A percentile compares a stretch with the other conserved stretches of the same genome.
Evolutionary conservation across 1,284 basidiomycete species (phyloP).

Genomic region (Naganishia sp.): DNA sequence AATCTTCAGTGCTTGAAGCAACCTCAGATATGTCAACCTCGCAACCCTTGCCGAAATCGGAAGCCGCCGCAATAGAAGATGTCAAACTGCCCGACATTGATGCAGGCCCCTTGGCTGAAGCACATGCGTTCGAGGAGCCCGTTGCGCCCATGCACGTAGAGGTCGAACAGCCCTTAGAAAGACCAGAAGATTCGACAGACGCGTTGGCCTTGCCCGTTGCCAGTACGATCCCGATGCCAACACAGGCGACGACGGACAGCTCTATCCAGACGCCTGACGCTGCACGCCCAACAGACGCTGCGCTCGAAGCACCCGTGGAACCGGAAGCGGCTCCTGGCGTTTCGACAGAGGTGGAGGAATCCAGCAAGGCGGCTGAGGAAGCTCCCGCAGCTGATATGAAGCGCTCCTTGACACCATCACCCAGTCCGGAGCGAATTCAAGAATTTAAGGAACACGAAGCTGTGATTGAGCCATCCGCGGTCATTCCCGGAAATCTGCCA

Average conservation of each 20-base stretch:
- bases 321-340: background rate
- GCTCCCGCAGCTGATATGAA: background rate
- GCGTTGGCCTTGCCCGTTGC: slow-evolving; percentile 22
- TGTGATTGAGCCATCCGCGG: background rate
- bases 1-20: no score
- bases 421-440: slow-evolving; percentile 11
- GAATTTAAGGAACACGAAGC: slow-evolving; percentile 19
- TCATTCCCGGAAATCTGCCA: slow-evolving; percentile 16
- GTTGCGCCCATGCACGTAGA: slow-evolving; percentile 1
- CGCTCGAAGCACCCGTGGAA: background rate
- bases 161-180: slow-evolving; percentile 1
- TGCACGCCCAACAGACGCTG: no score
- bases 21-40: background rate
- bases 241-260: background rate
- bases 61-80: background rate
- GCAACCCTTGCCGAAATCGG: background rate
- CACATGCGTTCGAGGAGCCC: background rate
- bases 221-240: slow-evolving; percentile 9
- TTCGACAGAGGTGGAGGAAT: background rate
- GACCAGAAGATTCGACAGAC: slow-evolving; percentile 3
- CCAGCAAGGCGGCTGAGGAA: background rate
- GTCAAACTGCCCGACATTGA: slow-evolving; percentile 1
- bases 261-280: background rate
- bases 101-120: background rate
- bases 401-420: slow-evolving; percentile 16